Percentiles rank a stretch among this genome's conserved stretches.
These are phyloP conservation scores for Fraxinus platypoda DNA, from an alignment of 305 asterid species.

Conservation along the genomic window DNA sequence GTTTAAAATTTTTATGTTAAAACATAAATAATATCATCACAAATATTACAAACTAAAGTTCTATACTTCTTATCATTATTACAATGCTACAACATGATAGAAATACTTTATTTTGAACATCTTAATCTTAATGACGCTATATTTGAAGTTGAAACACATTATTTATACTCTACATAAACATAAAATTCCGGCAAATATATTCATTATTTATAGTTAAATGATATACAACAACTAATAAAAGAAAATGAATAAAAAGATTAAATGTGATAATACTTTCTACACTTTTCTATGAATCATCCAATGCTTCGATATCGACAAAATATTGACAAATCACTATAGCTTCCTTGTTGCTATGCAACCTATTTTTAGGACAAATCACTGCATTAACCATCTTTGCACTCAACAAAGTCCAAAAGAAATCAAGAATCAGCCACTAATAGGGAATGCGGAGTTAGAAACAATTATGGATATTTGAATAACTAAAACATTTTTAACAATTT, in stretches of 20 bases:
- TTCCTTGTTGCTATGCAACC: background rate
- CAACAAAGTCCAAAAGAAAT: background rate
- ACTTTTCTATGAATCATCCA: background rate
- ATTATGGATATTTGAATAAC: too few species aligned
- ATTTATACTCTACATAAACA: background rate
- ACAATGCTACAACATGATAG: background rate
- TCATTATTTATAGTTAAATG: background rate
- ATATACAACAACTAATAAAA: too few species aligned
- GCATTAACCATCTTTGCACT: background rate
- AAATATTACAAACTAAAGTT: background rate
- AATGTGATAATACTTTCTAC: background rate
- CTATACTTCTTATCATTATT: background rate
- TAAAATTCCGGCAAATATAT: too few species aligned
- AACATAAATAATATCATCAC: background rate
- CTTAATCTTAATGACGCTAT: background rate
- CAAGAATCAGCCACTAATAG: background rate
- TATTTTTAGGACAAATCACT: background rate
- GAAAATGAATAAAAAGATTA: too few species aligned
- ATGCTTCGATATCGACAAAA: background rate
- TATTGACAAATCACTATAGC: too few species aligned
- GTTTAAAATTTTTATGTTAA: too few species aligned
- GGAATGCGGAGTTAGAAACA: background rate
- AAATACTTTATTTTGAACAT: too few species aligned
- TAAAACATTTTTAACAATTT: background rate
- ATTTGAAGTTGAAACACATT: background rate